A percentile compares a stretch with the other conserved stretches of the same genome.
phyloP scores from a whole-genome alignment of 768 basidiomycete species.

The Lactarius deliciosus region DNA sequence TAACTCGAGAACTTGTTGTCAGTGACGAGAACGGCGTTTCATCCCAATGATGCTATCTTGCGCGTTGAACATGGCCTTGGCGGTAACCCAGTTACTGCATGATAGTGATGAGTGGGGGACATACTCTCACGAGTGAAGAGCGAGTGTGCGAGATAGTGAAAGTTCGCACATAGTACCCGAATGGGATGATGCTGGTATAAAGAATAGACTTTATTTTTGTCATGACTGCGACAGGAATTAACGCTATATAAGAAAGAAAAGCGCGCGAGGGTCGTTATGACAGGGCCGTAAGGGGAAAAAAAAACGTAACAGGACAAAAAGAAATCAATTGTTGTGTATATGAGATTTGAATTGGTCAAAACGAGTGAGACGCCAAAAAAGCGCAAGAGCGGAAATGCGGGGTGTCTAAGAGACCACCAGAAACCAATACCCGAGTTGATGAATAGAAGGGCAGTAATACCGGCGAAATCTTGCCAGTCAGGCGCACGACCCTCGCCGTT shows the following conservation, averaged over 20 bases:
- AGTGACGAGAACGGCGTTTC: too few relatives aligned
- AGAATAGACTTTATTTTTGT: slow-evolving; percentile 21
- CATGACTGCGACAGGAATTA: slow-evolving; percentile 10
- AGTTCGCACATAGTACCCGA: too few relatives aligned
- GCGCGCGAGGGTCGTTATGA: slow-evolving; percentile 12
- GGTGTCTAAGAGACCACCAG: slow-evolving; percentile 29
- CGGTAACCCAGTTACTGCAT: too few relatives aligned
- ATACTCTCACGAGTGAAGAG: slow-evolving; percentile 1
- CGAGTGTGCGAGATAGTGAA: not conserved
- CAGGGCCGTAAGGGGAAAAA: not conserved
- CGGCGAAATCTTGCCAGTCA: slow-evolving; percentile 97
- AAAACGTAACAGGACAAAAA: not conserved
- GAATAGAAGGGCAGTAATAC: slow-evolving; percentile 88
- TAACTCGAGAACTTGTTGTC: too few relatives aligned
- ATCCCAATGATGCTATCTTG: too few relatives aligned
- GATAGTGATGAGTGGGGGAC: too few relatives aligned
- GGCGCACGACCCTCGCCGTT: slow-evolving; percentile 86
- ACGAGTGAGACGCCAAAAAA: not conserved
- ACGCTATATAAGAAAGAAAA: slow-evolving; percentile 10
- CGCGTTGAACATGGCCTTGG: too few relatives aligned
- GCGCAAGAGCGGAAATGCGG: not conserved
- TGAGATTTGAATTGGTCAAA: slow-evolving; percentile 4
- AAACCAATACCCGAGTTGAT: slow-evolving; percentile 98
- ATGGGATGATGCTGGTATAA: not conserved
- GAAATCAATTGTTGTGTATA: not conserved